These are phyloP conservation scores for Apophysomyces elegans DNA, from an alignment of 371 early-diverging fungal genomes.

Conservation along the genomic window DNA sequence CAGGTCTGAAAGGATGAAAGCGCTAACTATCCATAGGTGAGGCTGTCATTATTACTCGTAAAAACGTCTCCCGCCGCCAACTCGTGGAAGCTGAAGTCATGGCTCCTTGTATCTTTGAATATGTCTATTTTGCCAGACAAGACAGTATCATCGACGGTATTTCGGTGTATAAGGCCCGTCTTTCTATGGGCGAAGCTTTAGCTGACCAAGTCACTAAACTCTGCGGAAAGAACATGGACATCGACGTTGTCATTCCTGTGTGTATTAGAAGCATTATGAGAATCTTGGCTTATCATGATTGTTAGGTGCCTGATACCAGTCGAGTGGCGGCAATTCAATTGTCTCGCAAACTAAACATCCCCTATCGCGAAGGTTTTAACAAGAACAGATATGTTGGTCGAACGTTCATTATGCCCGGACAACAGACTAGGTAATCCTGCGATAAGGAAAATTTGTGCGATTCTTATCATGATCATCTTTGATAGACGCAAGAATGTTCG, in stretches of 20 bases:
- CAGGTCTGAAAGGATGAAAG: background rate
- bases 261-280: constrained; percentile 12
- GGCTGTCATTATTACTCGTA: constrained; percentile 87
- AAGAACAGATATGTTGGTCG: constrained; percentile 98
- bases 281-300: background rate
- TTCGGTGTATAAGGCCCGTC: constrained; percentile 95
- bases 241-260: constrained; percentile 97
- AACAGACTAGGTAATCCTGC: constrained; percentile 59
- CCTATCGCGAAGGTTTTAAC: constrained; percentile 97
- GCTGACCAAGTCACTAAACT: constrained; percentile 76
- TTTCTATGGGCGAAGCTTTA: constrained; percentile 96
- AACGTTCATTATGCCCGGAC: constrained; percentile 99
- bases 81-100: constrained; percentile 61
- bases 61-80: constrained; percentile 67
- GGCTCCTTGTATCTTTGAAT: constrained; percentile 97
- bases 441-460: background rate
- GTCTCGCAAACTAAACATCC: constrained; percentile 81
- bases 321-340: constrained; percentile 93
- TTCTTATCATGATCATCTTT: background rate
- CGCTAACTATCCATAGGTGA: constrained; percentile 60
- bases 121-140: constrained; percentile 97
- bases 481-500: constrained; percentile 89
- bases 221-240: constrained; percentile 76
- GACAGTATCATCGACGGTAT: constrained; percentile 98
- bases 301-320: constrained; percentile 93